Conservation (phyloP, 2,329 filamentous ascomycete species). For the Exserohilum rostratum region DNA sequence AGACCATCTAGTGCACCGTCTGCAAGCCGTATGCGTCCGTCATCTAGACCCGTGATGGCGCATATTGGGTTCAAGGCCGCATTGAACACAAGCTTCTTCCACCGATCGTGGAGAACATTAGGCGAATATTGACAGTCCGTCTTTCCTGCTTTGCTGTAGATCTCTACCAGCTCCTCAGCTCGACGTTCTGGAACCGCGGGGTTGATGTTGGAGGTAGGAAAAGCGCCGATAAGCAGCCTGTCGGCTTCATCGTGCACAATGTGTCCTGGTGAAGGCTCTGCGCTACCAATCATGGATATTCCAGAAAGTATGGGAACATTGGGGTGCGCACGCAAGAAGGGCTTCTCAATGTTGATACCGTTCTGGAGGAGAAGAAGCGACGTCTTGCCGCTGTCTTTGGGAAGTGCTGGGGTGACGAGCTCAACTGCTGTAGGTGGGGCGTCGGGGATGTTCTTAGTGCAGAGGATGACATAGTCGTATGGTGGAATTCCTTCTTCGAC, state of each 20-base stretch:
- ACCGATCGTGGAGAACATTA: conserved; percentile 54
- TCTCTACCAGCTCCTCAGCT: conserved; percentile 52
- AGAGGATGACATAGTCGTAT: conserved; percentile 63
- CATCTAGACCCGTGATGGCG: conserved; percentile 59
- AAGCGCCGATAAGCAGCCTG: conserved; percentile 58
- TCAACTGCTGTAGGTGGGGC: conserved; percentile 56
- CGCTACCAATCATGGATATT: conserved; percentile 60
- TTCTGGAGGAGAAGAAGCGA: conserved; percentile 66
- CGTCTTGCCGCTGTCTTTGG: conserved; percentile 54
- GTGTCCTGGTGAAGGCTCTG: conserved; percentile 54
- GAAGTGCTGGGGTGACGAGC: conserved; percentile 60
- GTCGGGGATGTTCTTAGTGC: conserved; percentile 66
- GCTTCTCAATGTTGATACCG: conserved; percentile 67
- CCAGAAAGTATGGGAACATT: conserved; percentile 60
- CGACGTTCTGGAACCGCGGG: conserved; percentile 30
- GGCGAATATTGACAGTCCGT: conserved; percentile 51
- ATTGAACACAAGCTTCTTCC: conserved; percentile 60
- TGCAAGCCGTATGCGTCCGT: conserved; percentile 56
- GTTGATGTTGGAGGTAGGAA: conserved; percentile 48
- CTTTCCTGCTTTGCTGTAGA: conserved; percentile 58
- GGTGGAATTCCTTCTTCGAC: conserved; percentile 37
- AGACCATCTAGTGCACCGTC: conserved; percentile 55
- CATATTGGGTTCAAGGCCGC: conserved; percentile 61
- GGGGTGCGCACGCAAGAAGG: conserved; percentile 59
- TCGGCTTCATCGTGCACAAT: conserved; percentile 63